A percentile compares a stretch with the other conserved stretches of the same genome.
Conservation (phyloP, 225 moss, liverwort and hornwort genomes). For the Pleurozium schreberi region DNA sequence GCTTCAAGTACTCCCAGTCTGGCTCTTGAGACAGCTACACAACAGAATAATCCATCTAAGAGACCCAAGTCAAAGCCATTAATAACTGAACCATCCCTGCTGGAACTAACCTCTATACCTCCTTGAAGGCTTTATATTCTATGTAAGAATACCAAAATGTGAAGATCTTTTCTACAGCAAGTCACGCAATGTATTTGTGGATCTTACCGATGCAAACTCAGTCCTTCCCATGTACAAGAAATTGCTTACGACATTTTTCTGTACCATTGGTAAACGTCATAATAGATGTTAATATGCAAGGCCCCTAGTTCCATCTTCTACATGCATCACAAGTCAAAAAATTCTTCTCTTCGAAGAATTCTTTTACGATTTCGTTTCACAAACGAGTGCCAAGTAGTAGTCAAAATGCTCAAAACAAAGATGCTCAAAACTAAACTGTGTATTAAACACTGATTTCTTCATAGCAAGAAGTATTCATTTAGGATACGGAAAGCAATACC, state of each 20-base stretch:
- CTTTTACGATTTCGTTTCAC: background rate
- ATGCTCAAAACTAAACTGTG: background rate
- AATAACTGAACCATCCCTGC: background rate
- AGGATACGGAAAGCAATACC: slow-evolving; percentile 1
- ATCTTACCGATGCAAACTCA: slow-evolving; percentile 42
- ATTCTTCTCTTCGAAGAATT: background rate
- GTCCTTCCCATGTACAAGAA: slow-evolving; percentile 49
- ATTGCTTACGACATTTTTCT: slow-evolving; percentile 37
- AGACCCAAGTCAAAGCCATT: background rate
- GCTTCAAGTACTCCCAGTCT: slow-evolving; percentile 34
- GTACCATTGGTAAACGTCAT: background rate
- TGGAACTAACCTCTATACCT: background rate
- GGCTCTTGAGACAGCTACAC: slow-evolving; percentile 24
- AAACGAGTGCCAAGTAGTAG: background rate
- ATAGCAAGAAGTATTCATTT: background rate
- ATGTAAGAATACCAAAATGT: background rate
- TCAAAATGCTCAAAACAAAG: background rate
- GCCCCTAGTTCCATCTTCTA: background rate
- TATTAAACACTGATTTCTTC: background rate
- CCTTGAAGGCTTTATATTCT: background rate
- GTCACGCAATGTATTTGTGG: background rate
- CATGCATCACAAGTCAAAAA: background rate
- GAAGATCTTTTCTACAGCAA: background rate
- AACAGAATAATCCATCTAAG: background rate
- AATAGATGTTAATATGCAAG: background rate